These are phyloP conservation scores for Populus hybrid DNA, from an alignment of 441 rosid species.

Conservation along the genomic window DNA sequence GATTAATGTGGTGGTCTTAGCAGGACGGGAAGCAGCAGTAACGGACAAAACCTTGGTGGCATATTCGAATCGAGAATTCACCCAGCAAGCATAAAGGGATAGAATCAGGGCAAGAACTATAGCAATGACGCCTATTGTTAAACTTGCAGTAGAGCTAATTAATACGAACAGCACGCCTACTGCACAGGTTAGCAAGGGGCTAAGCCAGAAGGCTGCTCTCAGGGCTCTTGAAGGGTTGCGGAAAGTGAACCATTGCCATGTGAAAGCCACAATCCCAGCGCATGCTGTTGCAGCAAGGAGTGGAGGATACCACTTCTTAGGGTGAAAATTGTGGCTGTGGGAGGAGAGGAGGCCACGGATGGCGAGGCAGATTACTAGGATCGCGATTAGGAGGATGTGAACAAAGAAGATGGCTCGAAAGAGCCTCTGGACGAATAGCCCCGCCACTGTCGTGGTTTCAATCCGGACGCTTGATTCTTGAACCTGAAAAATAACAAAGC, in stretches of 20 bases:
- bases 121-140: constrained; percentile 43
- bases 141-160: constrained; percentile 46
- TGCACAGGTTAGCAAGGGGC: constrained; percentile 56
- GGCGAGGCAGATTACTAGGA: constrained; percentile 48
- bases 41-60: constrained; percentile 45
- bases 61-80: constrained; percentile 50
- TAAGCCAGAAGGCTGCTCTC: constrained; percentile 61
- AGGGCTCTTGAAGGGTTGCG: constrained; percentile 49
- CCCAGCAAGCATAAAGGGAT: constrained; percentile 77
- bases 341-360: constrained; percentile 53
- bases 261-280: constrained; percentile 45
- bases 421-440: constrained; percentile 41
- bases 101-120: constrained; percentile 47
- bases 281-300: constrained; percentile 51
- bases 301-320: constrained; percentile 77
- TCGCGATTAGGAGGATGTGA: constrained; percentile 44
- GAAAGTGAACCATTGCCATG: constrained; percentile 48
- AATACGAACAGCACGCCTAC: constrained; percentile 58
- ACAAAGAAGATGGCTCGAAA: constrained; percentile 52
- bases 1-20: constrained; percentile 32
- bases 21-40: constrained; percentile 49
- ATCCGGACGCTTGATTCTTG: constrained; percentile 32
- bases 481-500: constrained; percentile 33
- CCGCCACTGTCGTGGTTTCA: constrained; percentile 33
- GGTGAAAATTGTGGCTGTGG: constrained; percentile 49